These are phyloP conservation scores for Phytophthora crassamura DNA, from an alignment of 352 stramenopile species.

Conservation along the genomic window DNA sequence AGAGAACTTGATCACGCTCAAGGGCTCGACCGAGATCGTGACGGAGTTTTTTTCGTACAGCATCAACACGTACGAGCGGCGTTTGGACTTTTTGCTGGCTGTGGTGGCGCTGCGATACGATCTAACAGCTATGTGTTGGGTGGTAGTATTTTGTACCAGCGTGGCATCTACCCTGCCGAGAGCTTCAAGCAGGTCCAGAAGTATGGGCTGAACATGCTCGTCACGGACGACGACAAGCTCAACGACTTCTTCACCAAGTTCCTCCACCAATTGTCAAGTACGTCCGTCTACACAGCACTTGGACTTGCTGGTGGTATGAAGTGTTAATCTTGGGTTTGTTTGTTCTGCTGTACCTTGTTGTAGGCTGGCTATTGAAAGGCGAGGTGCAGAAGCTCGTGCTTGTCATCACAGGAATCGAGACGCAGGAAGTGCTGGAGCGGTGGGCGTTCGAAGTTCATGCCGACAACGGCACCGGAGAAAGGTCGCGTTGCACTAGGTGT, in stretches of 20 bases:
- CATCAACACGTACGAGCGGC: constrained; percentile 94
- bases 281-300: constrained; percentile 32
- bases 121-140: constrained; percentile 7
- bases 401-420: constrained; percentile 98
- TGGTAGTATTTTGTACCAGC: constrained; percentile 93
- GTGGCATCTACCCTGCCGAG: constrained; percentile 99
- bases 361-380: constrained; percentile 95
- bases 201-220: constrained; percentile 98
- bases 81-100: constrained; percentile 7
- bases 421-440: constrained; percentile 96
- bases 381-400: constrained; percentile 98
- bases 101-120: constrained; percentile 3
- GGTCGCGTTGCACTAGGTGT: constrained; percentile 25
- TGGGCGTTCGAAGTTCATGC: constrained; percentile 98
- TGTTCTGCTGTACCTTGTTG: not conserved
- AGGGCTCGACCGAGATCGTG: constrained; percentile 98
- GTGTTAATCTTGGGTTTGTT: not conserved
- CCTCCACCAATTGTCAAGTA: constrained; percentile 90
- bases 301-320: too few species aligned
- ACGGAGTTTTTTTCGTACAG: constrained; percentile 99
- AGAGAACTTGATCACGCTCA: constrained; percentile 98
- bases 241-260: constrained; percentile 96
- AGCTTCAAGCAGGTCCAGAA: constrained; percentile 98
- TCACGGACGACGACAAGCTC: constrained; percentile 97
- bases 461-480: constrained; percentile 46